Evolutionary conservation across 2,329 filamentous ascomycete species (phyloP).

Genomic region (Coniochaeta sp.): DNA sequence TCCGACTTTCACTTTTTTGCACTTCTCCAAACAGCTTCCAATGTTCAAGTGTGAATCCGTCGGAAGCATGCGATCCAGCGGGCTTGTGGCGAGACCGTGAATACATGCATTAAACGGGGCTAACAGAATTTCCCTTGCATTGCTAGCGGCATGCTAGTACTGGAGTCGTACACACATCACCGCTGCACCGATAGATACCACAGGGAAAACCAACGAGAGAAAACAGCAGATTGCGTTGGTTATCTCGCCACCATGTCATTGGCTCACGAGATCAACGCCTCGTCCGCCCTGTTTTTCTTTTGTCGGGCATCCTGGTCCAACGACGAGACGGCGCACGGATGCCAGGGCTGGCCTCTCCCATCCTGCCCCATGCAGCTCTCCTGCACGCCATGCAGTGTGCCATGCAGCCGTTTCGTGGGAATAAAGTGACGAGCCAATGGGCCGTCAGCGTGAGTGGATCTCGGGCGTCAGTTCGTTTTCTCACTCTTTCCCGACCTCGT

Average conservation of each 20-base stretch:
- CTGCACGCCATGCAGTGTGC: not conserved
- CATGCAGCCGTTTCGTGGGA: not conserved
- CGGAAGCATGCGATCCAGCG: not conserved
- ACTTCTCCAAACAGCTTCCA: not conserved
- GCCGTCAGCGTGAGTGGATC: not conserved
- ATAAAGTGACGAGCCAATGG: not conserved
- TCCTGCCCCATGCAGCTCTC: not conserved
- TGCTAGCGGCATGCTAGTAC: not conserved
- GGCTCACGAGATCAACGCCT: slow-evolving; percentile 1
- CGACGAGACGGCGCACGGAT: not conserved
- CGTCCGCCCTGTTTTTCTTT: slow-evolving; percentile 2
- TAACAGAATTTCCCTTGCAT: not conserved
- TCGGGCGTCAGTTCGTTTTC: not conserved
- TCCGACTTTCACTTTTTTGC: not conserved
- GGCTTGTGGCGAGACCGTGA: not conserved
- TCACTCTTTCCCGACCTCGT: not conserved
- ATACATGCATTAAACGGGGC: not conserved
- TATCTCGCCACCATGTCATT: not conserved
- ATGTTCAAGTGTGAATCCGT: not conserved
- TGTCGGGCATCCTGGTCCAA: not conserved
- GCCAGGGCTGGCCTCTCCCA: not conserved
- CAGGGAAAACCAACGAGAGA: not conserved
- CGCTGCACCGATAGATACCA: no score
- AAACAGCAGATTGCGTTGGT: not conserved
- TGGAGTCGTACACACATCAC: not conserved